These are phyloP conservation scores for Venturia asperata DNA, from an alignment of 2,329 filamentous ascomycete genomes.

Conservation along the genomic window DNA sequence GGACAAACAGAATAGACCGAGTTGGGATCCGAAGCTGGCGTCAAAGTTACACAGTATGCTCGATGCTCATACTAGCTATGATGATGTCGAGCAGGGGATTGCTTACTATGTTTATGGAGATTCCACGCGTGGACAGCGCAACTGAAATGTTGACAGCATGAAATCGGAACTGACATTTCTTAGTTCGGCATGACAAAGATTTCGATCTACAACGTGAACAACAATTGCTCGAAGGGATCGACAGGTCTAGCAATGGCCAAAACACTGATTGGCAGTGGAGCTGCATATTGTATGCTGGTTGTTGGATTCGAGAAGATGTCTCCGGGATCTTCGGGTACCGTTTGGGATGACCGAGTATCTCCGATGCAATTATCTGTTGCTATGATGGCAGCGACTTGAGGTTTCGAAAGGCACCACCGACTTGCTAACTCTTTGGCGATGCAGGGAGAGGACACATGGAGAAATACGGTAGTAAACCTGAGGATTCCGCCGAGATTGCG, in stretches of 20 bases:
- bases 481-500: constrained; percentile 24
- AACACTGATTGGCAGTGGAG: constrained; percentile 23
- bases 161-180: no score
- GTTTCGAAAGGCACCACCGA: constrained; percentile 22
- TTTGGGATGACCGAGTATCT: constrained; percentile 21
- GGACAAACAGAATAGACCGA: no score
- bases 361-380: constrained; percentile 20
- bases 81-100: no score
- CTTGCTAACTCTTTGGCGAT: constrained; percentile 23
- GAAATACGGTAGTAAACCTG: constrained; percentile 23
- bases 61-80: no score
- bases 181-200: constrained; percentile 21
- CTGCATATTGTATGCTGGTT: constrained; percentile 24
- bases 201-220: constrained; percentile 27
- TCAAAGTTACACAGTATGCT: no score
- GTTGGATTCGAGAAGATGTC: constrained; percentile 27
- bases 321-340: constrained; percentile 22
- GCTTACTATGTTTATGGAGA: no score
- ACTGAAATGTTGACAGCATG: no score
- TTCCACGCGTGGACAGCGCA: no score
- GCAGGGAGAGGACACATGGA: constrained; percentile 25
- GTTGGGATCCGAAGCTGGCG: no score
- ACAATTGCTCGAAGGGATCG: constrained; percentile 25
- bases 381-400: constrained; percentile 22
- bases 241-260: constrained; percentile 24